A percentile compares a stretch with the other conserved stretches of the same genome.
Evolutionary conservation across 768 basidiomycete genomes (phyloP).

Genomic region (Leccinellum rugosiceps): DNA sequence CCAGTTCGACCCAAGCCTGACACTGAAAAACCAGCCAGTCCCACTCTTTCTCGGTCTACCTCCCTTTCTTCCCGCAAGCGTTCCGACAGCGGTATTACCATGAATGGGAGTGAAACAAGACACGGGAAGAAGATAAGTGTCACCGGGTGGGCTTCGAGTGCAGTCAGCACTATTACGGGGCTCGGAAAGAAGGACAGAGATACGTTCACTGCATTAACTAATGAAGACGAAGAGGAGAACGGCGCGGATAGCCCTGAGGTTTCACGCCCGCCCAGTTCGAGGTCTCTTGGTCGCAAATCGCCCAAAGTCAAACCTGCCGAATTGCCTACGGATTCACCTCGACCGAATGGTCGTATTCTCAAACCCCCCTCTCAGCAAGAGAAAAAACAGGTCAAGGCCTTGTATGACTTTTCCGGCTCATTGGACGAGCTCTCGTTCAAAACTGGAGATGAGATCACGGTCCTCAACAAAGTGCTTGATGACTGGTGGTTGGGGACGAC

Average conservation of each 20-base stretch:
- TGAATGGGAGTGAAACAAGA: slow-evolving; percentile 36
- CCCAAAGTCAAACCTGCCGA: slow-evolving; percentile 26
- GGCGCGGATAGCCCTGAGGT: slow-evolving; percentile 21
- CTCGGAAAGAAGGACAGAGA: slow-evolving; percentile 58
- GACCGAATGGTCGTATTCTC: slow-evolving; percentile 38
- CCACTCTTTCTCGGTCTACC: slow-evolving; percentile 52
- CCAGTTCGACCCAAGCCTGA: slow-evolving; percentile 41
- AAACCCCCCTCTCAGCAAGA: slow-evolving; percentile 50
- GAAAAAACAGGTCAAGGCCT: slow-evolving; percentile 59
- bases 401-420: slow-evolving; percentile 73
- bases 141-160: slow-evolving; percentile 59
- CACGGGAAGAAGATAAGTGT: slow-evolving; percentile 38
- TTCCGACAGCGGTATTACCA: slow-evolving; percentile 51
- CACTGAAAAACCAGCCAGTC: slow-evolving; percentile 40
- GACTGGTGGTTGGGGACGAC: slow-evolving; percentile 91
- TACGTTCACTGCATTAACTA: slow-evolving; percentile 55
- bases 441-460: slow-evolving; percentile 69
- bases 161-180: slow-evolving; percentile 58
- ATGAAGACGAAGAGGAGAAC: slow-evolving; percentile 38
- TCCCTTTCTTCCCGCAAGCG: slow-evolving; percentile 67
- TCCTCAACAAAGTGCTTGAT: slow-evolving; percentile 78
- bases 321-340: slow-evolving; percentile 23
- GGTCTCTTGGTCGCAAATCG: slow-evolving; percentile 29
- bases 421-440: slow-evolving; percentile 77
- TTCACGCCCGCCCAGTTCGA: slow-evolving; percentile 36